Base-by-base conservation (phyloP, 305 asterid species). In the Fraxinus xanthoxyloides region DNA sequence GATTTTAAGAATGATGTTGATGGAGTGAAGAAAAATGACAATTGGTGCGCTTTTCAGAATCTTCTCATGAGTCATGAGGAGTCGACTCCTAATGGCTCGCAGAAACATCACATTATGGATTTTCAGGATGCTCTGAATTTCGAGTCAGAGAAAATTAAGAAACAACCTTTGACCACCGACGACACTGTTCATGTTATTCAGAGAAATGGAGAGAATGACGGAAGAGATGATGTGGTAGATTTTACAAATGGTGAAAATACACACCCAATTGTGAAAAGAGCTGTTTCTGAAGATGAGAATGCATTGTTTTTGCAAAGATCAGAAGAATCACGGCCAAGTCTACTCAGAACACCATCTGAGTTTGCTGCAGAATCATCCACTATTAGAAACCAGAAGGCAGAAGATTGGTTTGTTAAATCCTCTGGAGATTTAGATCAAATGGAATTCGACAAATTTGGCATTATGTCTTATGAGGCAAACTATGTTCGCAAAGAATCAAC, bases 1-100 rank as follows among this genome's bases (percentile, higher is more conserved):
- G 87, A 87, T 70, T 36, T 23, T n/a, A 79, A 79, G 79, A 76
- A 79, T 28, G 87, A 79, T 36, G 13, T 56, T 48, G 85, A 87
- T 67, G 92, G 86, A 36, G 90, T 79, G 48, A 86, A 90, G 59
- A 77, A 83, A 56, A 74, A 51, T 74, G 86, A 80, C 67, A 85
- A 90, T 72, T 94, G 98, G 97, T 91, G 83, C 81, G 94, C 96
- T 76, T 92, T 94, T 75, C 94, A 94, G 85, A 91, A 87, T 84
- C 89, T 94, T 85, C 91, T 93, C 73, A 81, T 90, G 89, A 90
- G 88, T 83, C 88, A 85, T 0, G 93, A 89, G 84, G 65, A 54
- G 26, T 77, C 93, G 3, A 40, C 28, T 78, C 46, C 86, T 54
- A 67, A 72, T 59, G 89, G 83, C 48, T 75, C 70, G 30, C 80